Base-by-base conservation (phyloP, 495 filamentous ascomycete species). In the Viridothelium virens region DNA sequence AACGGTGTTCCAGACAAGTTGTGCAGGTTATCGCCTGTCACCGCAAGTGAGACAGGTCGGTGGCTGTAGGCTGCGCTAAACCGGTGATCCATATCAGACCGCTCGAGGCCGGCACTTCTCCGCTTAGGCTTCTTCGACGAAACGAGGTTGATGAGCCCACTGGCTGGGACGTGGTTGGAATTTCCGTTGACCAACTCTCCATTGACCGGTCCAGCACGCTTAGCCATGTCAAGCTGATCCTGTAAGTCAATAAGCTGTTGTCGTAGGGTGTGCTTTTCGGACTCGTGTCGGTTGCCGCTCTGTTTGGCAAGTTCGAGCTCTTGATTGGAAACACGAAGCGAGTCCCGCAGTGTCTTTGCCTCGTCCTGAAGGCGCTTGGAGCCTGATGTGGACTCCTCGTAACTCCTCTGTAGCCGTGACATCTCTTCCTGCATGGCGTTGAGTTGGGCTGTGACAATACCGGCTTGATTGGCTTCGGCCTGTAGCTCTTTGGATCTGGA, bases 101-200 rank as follows among this genome's bases (percentile, higher is more conserved):
- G 86, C 74, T 96, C 92, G n/a, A 89, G 87, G 39, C 94, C 94
- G 62, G 91, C 94, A 76, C 94, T 97, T 61, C 95, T 85, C 73
- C 94, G 80, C 81, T 97, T 96, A 41, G 93, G 91, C 81, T 96
- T 97, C 85, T 97, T 99, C 31, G 91, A 90, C 12, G 92, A 91
- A 16, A 99, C 94, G 59, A 99, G 80, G 74, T 97, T 97, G 80
- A 99, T 97, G 64, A 99, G 83, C 63, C 91, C 91, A 65, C 81
- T 88, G 2, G 84, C 79, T 66, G 87, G 83, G 33, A 82, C 74
- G 65, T 83, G 81, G 11, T 76, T 67, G 61, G 75, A 72, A 66
- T 75, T 78, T 48, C 91, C 91, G 73, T 96, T 96, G 47, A 80
- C 76, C 64, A 89, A 71, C 64, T 96, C 91, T 59, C 89, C 90